These are phyloP conservation scores for Butyriboletus loyo DNA, from an alignment of 768 basidiomycete species.

Conservation along the genomic window DNA sequence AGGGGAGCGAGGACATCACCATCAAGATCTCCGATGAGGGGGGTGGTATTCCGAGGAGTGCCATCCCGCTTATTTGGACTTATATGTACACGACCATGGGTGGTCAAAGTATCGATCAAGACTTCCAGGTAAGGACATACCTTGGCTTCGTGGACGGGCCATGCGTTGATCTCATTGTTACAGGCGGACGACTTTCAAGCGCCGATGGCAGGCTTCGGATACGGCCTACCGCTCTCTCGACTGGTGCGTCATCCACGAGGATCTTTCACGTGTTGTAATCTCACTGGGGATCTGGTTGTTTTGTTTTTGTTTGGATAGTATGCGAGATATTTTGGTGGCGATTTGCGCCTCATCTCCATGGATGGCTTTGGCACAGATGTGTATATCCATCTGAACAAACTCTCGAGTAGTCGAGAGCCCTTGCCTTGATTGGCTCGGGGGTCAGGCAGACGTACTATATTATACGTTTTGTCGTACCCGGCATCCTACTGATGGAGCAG, in stretches of 20 bases:
- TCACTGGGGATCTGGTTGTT: background rate
- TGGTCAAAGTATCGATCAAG: slow-evolving; percentile 65
- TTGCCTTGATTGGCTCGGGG: slow-evolving; percentile 38
- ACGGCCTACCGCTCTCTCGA: slow-evolving; percentile 88
- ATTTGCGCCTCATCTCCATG: slow-evolving; percentile 92
- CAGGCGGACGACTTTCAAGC: slow-evolving; percentile 88
- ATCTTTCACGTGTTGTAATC: background rate
- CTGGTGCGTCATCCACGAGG: slow-evolving; percentile 51
- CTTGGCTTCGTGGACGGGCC: background rate
- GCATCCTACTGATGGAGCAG: background rate
- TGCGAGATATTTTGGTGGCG: slow-evolving; percentile 91
- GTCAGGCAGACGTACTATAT: background rate
- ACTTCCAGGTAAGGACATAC: slow-evolving; percentile 46
- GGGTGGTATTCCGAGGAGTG: slow-evolving; percentile 79
- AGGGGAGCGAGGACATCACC: slow-evolving; percentile 97
- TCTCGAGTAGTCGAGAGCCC: slow-evolving; percentile 83
- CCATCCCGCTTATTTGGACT: slow-evolving; percentile 96
- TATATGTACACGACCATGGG: slow-evolving; percentile 94
- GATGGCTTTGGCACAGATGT: slow-evolving; percentile 94
- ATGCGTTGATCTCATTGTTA: background rate
- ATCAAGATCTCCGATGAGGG: slow-evolving; percentile 99
- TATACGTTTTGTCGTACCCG: background rate
- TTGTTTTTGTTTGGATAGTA: slow-evolving; percentile 49
- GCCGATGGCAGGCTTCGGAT: slow-evolving; percentile 96
- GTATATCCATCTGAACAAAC: slow-evolving; percentile 84